Base-by-base conservation (phyloP, 441 rosid genomes). In the Gossypium armourianum region DNA sequence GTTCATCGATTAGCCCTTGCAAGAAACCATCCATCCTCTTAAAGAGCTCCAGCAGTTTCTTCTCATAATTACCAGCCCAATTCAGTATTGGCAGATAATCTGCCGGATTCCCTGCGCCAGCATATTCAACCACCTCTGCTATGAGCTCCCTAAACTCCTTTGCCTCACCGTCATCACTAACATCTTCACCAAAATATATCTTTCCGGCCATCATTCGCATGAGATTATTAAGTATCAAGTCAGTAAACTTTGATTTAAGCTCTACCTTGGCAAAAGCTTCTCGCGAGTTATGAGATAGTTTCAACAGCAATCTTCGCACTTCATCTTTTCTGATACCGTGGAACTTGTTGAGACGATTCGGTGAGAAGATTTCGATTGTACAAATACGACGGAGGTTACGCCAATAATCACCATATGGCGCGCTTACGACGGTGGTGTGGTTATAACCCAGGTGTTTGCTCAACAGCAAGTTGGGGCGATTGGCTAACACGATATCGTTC, bases 371-470 rank as follows among this genome's bases (percentile, higher is more conserved):
- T 71, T 86, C 84, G 0, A 82, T 53, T 70, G 92, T 68, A 6
- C 79, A 61, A 16, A 91, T 75, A 50, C 88, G 88, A 26, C 92
- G 88, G 43, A 88, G 89, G 76, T 83, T 88, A 15, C 90, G 82
- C 93, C 91, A 88, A 62, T 83, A 89, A 10, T 84, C 84, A 0
- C 91, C 86, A 13, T 89, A 85, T 1, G 89, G 62, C 0, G 90
- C 47, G 4, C 74, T 17, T 0, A 23, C 53, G 1, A 87, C 20
- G 45, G 82, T 76, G 36, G 82, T 83, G 76, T 72, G 4, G 76
- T 87, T 75, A 72, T 87, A 86, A 16, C 69, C 77, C 1, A 91
- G 8, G 75, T 82, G 59, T 58, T 83, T 83, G 40, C 81, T 65
- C 0, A 74, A 8, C 0, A 83, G 75, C 20, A 80, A 17, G 0